Percentiles rank a stretch among this genome's conserved stretches.
Evolutionary conservation across 2,329 filamentous ascomycete genomes (phyloP).

Genomic region (Fusarium abutilonis): DNA sequence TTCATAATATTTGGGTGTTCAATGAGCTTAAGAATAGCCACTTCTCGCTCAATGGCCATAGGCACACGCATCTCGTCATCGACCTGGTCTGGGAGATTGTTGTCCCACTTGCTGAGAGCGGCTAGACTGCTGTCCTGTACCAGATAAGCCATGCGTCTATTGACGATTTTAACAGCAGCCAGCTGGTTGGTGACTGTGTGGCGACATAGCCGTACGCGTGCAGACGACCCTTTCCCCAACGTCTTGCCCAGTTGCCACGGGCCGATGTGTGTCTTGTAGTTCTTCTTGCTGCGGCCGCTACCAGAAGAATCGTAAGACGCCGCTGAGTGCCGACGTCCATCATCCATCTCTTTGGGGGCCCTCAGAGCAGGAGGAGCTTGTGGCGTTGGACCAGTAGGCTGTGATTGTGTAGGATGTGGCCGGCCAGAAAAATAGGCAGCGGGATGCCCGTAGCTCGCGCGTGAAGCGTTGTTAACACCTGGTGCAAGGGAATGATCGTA

Average conservation of each 20-base stretch:
- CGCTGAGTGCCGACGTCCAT: slow-evolving; percentile 53
- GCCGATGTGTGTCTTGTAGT: slow-evolving; percentile 80
- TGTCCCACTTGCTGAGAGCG: slow-evolving; percentile 79
- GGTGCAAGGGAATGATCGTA: slow-evolving; percentile 39
- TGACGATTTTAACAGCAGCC: slow-evolving; percentile 95
- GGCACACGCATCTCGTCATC: slow-evolving; percentile 78
- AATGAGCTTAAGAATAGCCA: slow-evolving; percentile 96
- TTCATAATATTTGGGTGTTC: slow-evolving; percentile 95
- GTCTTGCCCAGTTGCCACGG: slow-evolving; percentile 94
- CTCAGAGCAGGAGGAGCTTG: slow-evolving; percentile 33
- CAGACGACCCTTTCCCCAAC: slow-evolving; percentile 88
- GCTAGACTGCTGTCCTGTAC: slow-evolving; percentile 87
- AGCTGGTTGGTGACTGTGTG: slow-evolving; percentile 81
- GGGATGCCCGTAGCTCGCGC: slow-evolving; percentile 27
- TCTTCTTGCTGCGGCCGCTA: slow-evolving; percentile 54
- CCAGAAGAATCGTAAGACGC: slow-evolving; percentile 55
- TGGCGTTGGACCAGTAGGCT: slow-evolving; percentile 33
- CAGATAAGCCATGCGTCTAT: slow-evolving; percentile 80
- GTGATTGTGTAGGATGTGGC: slow-evolving; percentile 18
- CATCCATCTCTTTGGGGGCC: slow-evolving; percentile 48
- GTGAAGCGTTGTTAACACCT: slow-evolving; percentile 24
- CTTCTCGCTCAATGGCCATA: slow-evolving; percentile 90
- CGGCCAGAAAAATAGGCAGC: slow-evolving; percentile 34
- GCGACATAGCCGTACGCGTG: slow-evolving; percentile 84
- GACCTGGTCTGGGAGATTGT: slow-evolving; percentile 62